phyloP scores from a whole-genome alignment of 805 yeast genomes.

The Kodamaea neixiangensis region DNA sequence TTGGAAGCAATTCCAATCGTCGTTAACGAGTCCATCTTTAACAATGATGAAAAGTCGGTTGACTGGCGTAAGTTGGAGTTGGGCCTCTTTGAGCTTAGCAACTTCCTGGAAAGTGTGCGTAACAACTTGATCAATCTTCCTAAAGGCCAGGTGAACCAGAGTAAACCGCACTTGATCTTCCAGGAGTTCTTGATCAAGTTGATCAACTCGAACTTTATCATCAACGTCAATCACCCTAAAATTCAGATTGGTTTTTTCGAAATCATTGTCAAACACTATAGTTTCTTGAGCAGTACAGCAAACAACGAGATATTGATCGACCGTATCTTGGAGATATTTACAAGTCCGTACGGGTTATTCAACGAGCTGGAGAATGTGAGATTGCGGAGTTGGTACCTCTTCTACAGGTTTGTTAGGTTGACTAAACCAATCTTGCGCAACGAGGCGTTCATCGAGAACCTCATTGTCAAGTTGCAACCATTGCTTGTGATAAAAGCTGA shows the following conservation, averaged over 20 bases:
- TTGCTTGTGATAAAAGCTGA: slow-evolving; percentile 65
- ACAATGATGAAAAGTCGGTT: slow-evolving; percentile 9
- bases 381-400: slow-evolving; percentile 86
- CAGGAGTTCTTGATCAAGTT: slow-evolving; percentile 61
- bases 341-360: slow-evolving; percentile 80
- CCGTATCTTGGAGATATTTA: slow-evolving; percentile 73
- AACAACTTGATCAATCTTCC: slow-evolving; percentile 74
- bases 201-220: slow-evolving; percentile 48
- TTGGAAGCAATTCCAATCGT: slow-evolving; percentile 61
- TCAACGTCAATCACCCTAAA: slow-evolving; percentile 67
- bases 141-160: slow-evolving; percentile 61
- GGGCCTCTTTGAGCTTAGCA: slow-evolving; percentile 79
- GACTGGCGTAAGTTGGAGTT: slow-evolving; percentile 87
- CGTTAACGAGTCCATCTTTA: slow-evolving; percentile 47
- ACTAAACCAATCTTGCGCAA: slow-evolving; percentile 64
- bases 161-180: slow-evolving; percentile 65
- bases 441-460: slow-evolving; percentile 49
- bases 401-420: slow-evolving; percentile 76
- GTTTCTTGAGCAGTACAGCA: slow-evolving; percentile 47
- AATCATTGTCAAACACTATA: slow-evolving; percentile 75
- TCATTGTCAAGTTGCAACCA: slow-evolving; percentile 61
- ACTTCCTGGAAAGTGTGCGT: slow-evolving; percentile 76
- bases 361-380: slow-evolving; percentile 73
- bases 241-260: slow-evolving; percentile 84
- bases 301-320: slow-evolving; percentile 52